Percentiles rank a stretch among this genome's conserved stretches.
Evolutionary conservation across 2,329 filamentous ascomycete genomes (phyloP).

Genomic region (Phaeoacremonium minimum): DNA sequence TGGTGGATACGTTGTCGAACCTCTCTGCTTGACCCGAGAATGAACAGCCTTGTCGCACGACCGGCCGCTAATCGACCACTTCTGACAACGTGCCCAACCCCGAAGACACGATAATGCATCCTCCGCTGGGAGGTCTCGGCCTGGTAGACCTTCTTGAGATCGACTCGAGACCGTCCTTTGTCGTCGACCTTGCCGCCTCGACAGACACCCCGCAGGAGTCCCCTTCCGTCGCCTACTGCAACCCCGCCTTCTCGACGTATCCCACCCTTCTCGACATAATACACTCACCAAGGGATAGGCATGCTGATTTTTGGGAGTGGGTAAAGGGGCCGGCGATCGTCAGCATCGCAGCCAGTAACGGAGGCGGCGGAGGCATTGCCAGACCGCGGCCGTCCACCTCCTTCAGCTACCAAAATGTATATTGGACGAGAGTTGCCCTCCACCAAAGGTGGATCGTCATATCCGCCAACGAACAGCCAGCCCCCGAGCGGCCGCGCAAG

Average conservation of each 20-base stretch:
- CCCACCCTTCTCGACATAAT: slow-evolving; percentile 16
- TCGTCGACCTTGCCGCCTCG: slow-evolving; percentile 16
- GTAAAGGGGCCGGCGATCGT: slow-evolving; percentile 12
- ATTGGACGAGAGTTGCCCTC: slow-evolving; percentile 26
- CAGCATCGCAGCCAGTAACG: background rate
- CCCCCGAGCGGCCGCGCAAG: slow-evolving; percentile 12
- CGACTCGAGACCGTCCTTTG: slow-evolving; percentile 31
- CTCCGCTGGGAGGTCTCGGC: slow-evolving; percentile 15
- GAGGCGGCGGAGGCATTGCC: no score
- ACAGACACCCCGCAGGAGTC: slow-evolving; percentile 1
- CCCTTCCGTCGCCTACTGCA: slow-evolving; percentile 23
- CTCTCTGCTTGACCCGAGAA: no score
- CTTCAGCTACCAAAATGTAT: slow-evolving; percentile 20
- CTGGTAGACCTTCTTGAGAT: slow-evolving; percentile 31
- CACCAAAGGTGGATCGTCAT: slow-evolving; percentile 25
- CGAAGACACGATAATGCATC: slow-evolving; percentile 7
- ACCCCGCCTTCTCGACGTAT: slow-evolving; percentile 17
- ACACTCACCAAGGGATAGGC: slow-evolving; percentile 12
- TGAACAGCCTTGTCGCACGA: no score
- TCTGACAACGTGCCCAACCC: no score
- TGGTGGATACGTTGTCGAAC: no score
- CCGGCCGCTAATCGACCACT: no score
- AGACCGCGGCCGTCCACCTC: slow-evolving; percentile 10
- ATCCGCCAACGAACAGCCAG: slow-evolving; percentile 23
- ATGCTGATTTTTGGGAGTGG: slow-evolving; percentile 21